Conservation (phyloP, 305 asterid species). For the Fraxinus latifolia region DNA sequence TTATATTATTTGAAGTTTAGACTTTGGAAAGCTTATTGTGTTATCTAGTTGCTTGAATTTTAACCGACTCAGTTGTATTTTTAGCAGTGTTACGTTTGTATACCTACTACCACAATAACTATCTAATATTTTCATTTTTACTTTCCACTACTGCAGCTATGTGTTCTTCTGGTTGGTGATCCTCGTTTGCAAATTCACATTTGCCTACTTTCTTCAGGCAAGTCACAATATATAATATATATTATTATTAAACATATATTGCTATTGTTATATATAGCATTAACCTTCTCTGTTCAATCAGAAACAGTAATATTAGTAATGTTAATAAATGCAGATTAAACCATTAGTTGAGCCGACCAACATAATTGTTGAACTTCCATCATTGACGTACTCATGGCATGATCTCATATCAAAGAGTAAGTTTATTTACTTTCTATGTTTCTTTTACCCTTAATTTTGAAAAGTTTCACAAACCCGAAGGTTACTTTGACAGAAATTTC, state of each 20-base stretch:
- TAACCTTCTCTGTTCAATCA: constrained; percentile 13
- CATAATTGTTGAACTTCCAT: constrained; percentile 45
- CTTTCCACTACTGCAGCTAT: constrained; percentile 55
- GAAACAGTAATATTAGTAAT: constrained; percentile 23
- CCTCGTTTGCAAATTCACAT: constrained; percentile 83
- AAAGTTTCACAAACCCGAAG: not conserved
- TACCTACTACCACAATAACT: not conserved
- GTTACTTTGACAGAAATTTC: not conserved
- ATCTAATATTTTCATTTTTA: not conserved
- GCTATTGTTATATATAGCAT: not conserved
- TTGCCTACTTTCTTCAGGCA: constrained; percentile 98
- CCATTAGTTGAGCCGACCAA: constrained; percentile 82
- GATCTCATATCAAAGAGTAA: constrained; percentile 76
- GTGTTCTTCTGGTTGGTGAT: constrained; percentile 92
- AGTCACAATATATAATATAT: constrained; percentile 26
- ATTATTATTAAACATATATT: constrained; percentile 8
- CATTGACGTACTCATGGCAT: constrained; percentile 81
- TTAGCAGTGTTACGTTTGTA: not conserved
- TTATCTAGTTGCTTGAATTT: not conserved
- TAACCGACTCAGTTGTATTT: not conserved
- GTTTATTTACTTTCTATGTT: constrained; percentile 20
- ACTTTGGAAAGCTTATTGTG: not conserved
- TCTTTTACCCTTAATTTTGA: constrained; percentile 19
- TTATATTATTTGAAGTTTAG: constrained; percentile 6
- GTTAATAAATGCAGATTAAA: constrained; percentile 57